Percentiles rank a stretch among this genome's conserved stretches.
phyloP scores from a whole-genome alignment of 2,329 filamentous ascomycete species.

The Pseudocercospora fuligena region DNA sequence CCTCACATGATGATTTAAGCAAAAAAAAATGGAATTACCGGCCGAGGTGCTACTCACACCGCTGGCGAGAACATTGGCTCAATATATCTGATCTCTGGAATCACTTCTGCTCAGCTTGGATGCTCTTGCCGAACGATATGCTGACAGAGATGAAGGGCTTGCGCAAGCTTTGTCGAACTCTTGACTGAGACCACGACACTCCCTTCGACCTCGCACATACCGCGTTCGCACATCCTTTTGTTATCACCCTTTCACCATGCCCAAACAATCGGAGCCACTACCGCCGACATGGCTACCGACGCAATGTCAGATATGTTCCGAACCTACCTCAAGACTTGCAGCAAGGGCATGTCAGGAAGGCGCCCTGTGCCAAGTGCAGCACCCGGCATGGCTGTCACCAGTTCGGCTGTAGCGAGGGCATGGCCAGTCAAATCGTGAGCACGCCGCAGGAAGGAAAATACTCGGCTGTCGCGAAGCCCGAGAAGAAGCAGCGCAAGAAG shows the following conservation, averaged over 20 bases:
- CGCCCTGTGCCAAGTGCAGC: constrained; percentile 23
- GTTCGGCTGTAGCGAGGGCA: constrained; percentile 14
- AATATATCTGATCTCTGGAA: constrained; percentile 17
- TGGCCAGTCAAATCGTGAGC: constrained; percentile 23
- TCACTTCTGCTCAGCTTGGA: constrained; percentile 10
- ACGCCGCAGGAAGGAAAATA: constrained; percentile 19
- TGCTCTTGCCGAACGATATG: not conserved
- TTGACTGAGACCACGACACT: constrained; percentile 18
- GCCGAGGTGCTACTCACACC: constrained; percentile 28
- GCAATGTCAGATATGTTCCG: constrained; percentile 26
- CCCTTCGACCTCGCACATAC: constrained; percentile 28
- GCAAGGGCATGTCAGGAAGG: constrained; percentile 7
- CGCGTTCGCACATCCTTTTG: constrained; percentile 37
- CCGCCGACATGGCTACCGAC: constrained; percentile 30
- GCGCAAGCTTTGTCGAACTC: not conserved
- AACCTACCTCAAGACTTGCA: constrained; percentile 26
- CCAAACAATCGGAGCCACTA: constrained; percentile 34
- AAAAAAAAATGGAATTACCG: constrained; percentile 37
- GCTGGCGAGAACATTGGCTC: constrained; percentile 26
- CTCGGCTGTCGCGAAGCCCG: constrained; percentile 19
- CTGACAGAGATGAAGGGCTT: not conserved
- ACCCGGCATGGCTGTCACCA: constrained; percentile 23
- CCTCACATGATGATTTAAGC: constrained; percentile 31
- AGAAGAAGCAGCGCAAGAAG: constrained; percentile 30
- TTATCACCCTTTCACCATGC: constrained; percentile 32